Evolutionary conservation across 805 yeast genomes (phyloP), one percentile per base, ranked within the genome.

Genomic region (Wickerhamiella sorbophila): DNA sequence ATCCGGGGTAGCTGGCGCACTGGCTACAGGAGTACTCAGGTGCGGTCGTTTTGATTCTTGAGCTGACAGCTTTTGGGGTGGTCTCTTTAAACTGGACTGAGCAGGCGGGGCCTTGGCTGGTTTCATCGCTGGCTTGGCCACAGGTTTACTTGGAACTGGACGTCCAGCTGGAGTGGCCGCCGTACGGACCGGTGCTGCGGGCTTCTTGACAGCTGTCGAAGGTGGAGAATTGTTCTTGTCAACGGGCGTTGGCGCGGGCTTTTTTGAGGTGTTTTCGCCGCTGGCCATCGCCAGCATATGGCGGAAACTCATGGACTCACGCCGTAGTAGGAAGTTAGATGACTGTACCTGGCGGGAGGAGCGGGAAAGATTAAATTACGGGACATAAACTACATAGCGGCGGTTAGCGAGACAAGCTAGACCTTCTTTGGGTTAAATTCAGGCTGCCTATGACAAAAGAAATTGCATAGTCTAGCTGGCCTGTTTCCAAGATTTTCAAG

Each of bases 261-360:
- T 6, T 24, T 24, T 12, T 12, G 29, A 12, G n/a, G 35, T 14
- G 24, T 33, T 16, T 19, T n/a, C 4, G 33, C 43, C 39, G 27
- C 42, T 40, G 16, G 54, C 54, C 54, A 48, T 48, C 12, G 49
- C 48, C 35, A 51, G 47, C 53, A 51, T 49, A 4, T 48, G 41
- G 33, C 39, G 22, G 33, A 49, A 46, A 32, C 53, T 44, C 53
- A 49, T 49, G 15, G 3, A n/a, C n/a, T n/a, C n/a, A n/a, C n/a
- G n/a, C n/a, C n/a, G n/a, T n/a, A n/a, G n/a, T n/a, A n/a, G n/a
- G n/a, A n/a, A n/a, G n/a, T n/a, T n/a, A n/a, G n/a, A n/a, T n/a
- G n/a, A n/a, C n/a, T n/a, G n/a, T n/a, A n/a, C n/a, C n/a, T n/a
- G n/a, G n/a, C n/a, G n/a, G n/a, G n/a, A n/a, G n/a, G n/a, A n/a